These are phyloP conservation scores for Leucogyrophana mollusca DNA, from an alignment of 768 basidiomycete species.

Conservation along the genomic window DNA sequence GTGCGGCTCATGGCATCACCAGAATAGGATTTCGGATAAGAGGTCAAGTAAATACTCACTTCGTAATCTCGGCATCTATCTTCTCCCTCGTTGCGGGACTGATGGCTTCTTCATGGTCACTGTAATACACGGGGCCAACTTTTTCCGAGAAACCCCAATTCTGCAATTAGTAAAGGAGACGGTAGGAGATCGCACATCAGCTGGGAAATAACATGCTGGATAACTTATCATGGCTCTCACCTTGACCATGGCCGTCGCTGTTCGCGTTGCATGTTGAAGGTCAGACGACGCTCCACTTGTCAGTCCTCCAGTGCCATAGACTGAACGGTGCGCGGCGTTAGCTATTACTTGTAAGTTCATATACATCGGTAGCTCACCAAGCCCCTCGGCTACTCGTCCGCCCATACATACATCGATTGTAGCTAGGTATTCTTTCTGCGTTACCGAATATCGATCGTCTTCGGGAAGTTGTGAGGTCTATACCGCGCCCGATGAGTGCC, in stretches of 20 bases:
- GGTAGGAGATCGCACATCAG: conserved; percentile 4
- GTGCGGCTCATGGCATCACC: too few species aligned
- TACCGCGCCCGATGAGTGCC: neutral
- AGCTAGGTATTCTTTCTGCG: conserved; percentile 72
- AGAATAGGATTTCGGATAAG: neutral
- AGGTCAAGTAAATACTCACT: conserved; percentile 45
- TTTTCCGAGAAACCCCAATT: conserved; percentile 76
- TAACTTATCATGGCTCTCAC: conserved; percentile 40
- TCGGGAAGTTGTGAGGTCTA: conserved; percentile 80
- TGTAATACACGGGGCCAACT: conserved; percentile 83
- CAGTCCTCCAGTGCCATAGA: conserved; percentile 85
- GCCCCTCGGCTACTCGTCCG: conserved; percentile 92
- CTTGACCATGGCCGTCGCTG: conserved; percentile 87
- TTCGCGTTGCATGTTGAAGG: conserved; percentile 73
- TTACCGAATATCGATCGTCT: conserved; percentile 71
- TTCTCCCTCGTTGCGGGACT: conserved; percentile 76
- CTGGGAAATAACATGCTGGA: neutral
- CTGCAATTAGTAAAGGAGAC: conserved; percentile 33
- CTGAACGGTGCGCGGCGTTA: too few species aligned
- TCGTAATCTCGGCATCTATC: conserved; percentile 86
- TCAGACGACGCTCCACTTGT: conserved; percentile 94
- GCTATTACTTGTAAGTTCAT: too few species aligned
- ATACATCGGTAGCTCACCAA: conserved; percentile 49
- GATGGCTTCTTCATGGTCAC: conserved; percentile 65
- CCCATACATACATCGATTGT: conserved; percentile 92